phyloP scores from a whole-genome alignment of 768 basidiomycete genomes.

The Tulasnella sp. region DNA sequence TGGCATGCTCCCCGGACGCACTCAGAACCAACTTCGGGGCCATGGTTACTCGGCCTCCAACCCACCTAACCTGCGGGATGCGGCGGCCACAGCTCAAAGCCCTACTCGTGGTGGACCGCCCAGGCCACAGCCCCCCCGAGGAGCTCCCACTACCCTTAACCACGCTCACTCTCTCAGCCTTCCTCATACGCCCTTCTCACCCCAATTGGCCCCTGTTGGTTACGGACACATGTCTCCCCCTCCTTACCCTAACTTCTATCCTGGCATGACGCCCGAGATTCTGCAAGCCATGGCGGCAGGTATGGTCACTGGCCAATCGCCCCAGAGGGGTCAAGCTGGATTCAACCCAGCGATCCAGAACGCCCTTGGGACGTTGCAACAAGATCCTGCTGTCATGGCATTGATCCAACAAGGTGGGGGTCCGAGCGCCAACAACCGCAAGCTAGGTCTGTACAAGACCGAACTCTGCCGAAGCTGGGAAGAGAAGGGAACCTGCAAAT shows the following conservation, averaged over 20 bases:
- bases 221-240: neutral
- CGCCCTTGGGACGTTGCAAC: neutral
- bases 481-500: slow-evolving; percentile 82
- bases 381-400: slow-evolving; percentile 10
- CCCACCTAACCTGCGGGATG: neutral
- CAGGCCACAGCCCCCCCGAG: neutral
- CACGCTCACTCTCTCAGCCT: slow-evolving; percentile 8
- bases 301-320: neutral
- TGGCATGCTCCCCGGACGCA: slow-evolving; percentile 9
- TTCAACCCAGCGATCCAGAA: neutral
- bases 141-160: neutral
- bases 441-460: slow-evolving; percentile 87
- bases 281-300: neutral
- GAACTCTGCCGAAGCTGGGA: slow-evolving; percentile 89
- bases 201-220: neutral
- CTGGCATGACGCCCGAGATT: slow-evolving; percentile 7
- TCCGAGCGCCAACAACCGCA: slow-evolving; percentile 87
- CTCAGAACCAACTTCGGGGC: neutral
- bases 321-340: neutral
- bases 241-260: neutral
- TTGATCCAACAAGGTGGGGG: slow-evolving; percentile 39
- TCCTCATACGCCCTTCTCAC: slow-evolving; percentile 1
- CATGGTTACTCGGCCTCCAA: slow-evolving; percentile 12
- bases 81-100: neutral
- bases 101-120: neutral